These are phyloP conservation scores for Plicaturopsis crispa DNA, from an alignment of 768 basidiomycete species.

Conservation along the genomic window DNA sequence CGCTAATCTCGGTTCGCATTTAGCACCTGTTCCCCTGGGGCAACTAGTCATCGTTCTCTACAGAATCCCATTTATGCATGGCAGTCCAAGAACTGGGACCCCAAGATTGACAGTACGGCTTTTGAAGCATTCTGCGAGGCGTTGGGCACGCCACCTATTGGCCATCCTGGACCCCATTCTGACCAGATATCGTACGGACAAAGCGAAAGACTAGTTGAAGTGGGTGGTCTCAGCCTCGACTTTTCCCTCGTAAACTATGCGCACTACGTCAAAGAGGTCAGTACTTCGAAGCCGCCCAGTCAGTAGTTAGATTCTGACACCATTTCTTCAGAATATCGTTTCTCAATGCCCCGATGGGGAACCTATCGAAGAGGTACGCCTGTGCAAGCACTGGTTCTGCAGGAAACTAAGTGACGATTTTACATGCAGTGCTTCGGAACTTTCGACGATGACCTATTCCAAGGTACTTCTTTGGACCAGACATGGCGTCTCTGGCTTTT, in stretches of 20 bases:
- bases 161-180: no score
- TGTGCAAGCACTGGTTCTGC: not conserved
- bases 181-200: conserved; percentile 36
- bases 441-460: conserved; percentile 59
- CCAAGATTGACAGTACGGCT: conserved; percentile 45
- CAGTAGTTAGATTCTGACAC: conserved; percentile 1
- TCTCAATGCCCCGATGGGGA: conserved; percentile 44
- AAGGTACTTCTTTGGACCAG: conserved; percentile 52
- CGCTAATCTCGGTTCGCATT: conserved; percentile 49
- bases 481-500: conserved; percentile 86
- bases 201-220: conserved; percentile 35
- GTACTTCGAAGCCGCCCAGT: conserved; percentile 6
- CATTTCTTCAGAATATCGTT: conserved; percentile 38
- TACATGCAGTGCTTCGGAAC: conserved; percentile 77
- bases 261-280: conserved; percentile 64
- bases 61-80: conserved; percentile 61
- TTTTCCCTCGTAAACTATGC: conserved; percentile 67
- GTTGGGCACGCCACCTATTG: conserved; percentile 38
- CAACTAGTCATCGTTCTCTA: conserved; percentile 1
- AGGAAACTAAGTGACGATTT: no score
- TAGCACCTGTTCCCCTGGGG: not conserved
- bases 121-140: conserved; percentile 68
- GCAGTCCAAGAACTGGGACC: conserved; percentile 89
- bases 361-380: conserved; percentile 43
- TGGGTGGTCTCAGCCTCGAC: conserved; percentile 46